These are phyloP conservation scores for Aspergillus carbonarius DNA, from an alignment of 2,329 filamentous ascomycete species.

Conservation along the genomic window DNA sequence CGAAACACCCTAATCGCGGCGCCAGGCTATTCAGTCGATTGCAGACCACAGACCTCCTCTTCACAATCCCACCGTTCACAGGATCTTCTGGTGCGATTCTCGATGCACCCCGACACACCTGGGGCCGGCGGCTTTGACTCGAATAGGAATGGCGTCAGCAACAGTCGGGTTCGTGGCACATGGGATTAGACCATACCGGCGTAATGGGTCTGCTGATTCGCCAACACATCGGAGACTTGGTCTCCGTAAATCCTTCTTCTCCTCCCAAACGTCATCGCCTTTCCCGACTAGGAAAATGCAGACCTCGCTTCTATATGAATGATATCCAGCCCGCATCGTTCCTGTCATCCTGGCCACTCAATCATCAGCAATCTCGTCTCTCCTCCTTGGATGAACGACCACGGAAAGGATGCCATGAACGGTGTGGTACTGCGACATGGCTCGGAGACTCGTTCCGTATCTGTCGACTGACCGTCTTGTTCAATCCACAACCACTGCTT, in stretches of 20 bases:
- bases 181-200: neutral
- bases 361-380: neutral
- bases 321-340: neutral
- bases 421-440: neutral
- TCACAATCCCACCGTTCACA: neutral
- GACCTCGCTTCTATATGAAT: neutral
- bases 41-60: neutral
- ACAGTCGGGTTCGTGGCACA: neutral
- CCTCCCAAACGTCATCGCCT: neutral
- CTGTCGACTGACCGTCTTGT: neutral
- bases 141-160: neutral
- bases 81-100: neutral
- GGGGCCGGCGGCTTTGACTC: neutral
- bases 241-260: neutral
- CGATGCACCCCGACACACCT: neutral
- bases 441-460: neutral
- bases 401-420: neutral
- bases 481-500: neutral
- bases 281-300: constrained; percentile 7
- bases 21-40: neutral
- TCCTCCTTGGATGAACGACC: neutral
- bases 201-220: neutral
- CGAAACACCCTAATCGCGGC: neutral
- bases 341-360: neutral
- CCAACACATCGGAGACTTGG: neutral